phyloP scores from a whole-genome alignment of 23 red algal species.

The Gracilaria gracilis region DNA sequence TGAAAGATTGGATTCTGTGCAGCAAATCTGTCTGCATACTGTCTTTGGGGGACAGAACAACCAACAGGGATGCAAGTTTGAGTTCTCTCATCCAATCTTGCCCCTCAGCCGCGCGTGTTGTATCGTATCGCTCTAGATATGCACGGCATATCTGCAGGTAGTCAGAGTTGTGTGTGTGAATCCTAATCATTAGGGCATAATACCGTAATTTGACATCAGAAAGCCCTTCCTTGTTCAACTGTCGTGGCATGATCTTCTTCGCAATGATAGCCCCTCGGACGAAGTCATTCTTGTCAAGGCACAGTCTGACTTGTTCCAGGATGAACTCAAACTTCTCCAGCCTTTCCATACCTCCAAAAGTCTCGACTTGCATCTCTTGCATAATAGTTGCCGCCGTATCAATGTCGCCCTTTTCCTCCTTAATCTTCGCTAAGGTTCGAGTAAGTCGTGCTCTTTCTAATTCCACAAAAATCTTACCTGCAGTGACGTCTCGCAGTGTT shows the following conservation, averaged over 20 bases:
- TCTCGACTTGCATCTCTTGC: conserved; percentile 99
- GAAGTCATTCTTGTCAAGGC: conserved; percentile 91
- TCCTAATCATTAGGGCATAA: conserved; percentile 86
- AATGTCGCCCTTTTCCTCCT: conserved; percentile 87
- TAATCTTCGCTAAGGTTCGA: conserved; percentile 82
- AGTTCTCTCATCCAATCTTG: conserved; percentile 74
- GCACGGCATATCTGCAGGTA: conserved; percentile 88
- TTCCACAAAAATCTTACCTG: conserved; percentile 98
- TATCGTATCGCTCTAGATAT: conserved; percentile 87
- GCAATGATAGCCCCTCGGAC: conserved; percentile 92
- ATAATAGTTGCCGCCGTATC: conserved; percentile 83
- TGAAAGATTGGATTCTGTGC: conserved; percentile 73
- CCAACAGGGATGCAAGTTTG: conserved; percentile 67
- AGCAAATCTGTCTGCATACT: conserved; percentile 91
- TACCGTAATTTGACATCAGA: conserved; percentile 78
- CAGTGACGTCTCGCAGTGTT: conserved; percentile 84
- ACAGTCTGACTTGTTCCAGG: conserved; percentile 95
- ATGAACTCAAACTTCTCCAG: conserved; percentile 95
- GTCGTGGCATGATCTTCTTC: conserved; percentile 94
- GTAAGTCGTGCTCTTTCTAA: conserved; percentile 94
- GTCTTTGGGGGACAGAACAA: conserved; percentile 76
- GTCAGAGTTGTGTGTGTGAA: conserved; percentile 81
- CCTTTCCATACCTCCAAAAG: conserved; percentile 97
- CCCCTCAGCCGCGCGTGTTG: conserved; percentile 38
- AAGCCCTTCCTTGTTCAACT: conserved; percentile 80